A percentile compares a stretch with the other conserved stretches of the same genome.
These are phyloP conservation scores for Hymenoscyphus scutula DNA, from an alignment of 2,329 filamentous ascomycete genomes.

Conservation along the genomic window DNA sequence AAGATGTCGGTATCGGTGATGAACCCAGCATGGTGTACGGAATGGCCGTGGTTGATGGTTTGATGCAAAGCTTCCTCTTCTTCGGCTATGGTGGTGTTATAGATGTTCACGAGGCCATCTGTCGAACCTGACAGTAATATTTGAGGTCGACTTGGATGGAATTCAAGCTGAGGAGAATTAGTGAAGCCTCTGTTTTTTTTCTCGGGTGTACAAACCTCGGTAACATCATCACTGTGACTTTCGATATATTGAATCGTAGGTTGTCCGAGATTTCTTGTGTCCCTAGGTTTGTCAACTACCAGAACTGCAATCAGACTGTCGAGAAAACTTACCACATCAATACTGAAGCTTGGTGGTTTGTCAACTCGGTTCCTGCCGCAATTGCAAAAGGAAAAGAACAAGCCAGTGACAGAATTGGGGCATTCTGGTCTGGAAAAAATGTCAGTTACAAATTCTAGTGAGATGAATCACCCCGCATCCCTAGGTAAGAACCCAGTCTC, in stretches of 20 bases:
- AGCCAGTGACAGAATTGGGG: constrained; percentile 63
- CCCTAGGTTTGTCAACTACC: constrained; percentile 43
- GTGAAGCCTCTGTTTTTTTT: constrained; percentile 18
- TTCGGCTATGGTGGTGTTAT: constrained; percentile 66
- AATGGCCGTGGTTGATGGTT: constrained; percentile 74
- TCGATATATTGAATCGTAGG: constrained; percentile 58
- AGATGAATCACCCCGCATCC: background rate
- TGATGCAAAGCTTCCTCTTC: constrained; percentile 77
- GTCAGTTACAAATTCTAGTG: constrained; percentile 1
- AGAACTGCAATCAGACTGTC: background rate
- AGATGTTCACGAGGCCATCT: constrained; percentile 75
- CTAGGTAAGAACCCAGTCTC: background rate
- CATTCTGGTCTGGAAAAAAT: constrained; percentile 41
- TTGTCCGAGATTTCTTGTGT: constrained; percentile 50
- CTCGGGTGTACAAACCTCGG: constrained; percentile 44
- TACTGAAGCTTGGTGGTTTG: constrained; percentile 60
- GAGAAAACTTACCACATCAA: constrained; percentile 53
- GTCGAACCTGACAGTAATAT: constrained; percentile 74
- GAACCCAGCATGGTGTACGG: constrained; percentile 73
- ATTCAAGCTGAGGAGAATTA: constrained; percentile 47
- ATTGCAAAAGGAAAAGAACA: constrained; percentile 57
- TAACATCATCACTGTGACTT: constrained; percentile 67
- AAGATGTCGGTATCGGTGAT: constrained; percentile 63
- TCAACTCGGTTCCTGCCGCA: constrained; percentile 71
- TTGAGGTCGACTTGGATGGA: constrained; percentile 58